Evolutionary conservation across 306 rosid genomes (phyloP), one percentile per base, ranked within the genome.

Genomic region (Crotalaria pallida): DNA sequence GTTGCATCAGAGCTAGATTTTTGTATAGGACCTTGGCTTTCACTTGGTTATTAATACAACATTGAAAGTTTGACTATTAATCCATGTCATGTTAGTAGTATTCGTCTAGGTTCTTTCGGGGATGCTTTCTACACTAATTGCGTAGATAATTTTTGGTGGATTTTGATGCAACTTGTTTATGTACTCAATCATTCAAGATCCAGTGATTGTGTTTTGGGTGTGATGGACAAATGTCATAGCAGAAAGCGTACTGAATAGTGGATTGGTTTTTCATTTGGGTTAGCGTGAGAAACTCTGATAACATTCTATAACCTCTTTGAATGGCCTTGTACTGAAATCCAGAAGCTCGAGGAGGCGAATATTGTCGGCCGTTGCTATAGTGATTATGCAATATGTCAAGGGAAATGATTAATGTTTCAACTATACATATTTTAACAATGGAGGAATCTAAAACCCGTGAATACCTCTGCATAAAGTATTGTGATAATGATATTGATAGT

Each of bases 1-100:
- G 29, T 60, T 71, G 71, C 43, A 12, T 34, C 21, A 72, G 47
- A 79, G 22, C 67, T 29, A 70, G 7, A 65, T 43, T 23, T 81
- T 81, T 82, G 82, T 65, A 84, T 57, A 80, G 77, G 51, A 67
- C 48, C 59, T 52, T 64, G 57, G 52, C 47, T 56, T 71, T 38
- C 48, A 12, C 66, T 36, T 72, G 78, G 69, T 48, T 48, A 63
- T 24, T 36, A 56, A 72, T 57, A 38, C 44, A 8, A 40, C n/a
- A 60, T 45, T 43, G 58, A 5, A 64, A 76, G 70, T 60, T 66
- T 24, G 51, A 60, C 19, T 56, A 55, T 72, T 40, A 53, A 68
- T 60, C 61, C 52, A 24, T 44, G 15, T 56, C 19, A 3, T 33
- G 26, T 67, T 47, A 29, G 33, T 26, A 16, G 16, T 26, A 12